Evolutionary conservation across 2,329 filamentous ascomycete species (phyloP).

Genomic region (Ophiostoma sp.): DNA sequence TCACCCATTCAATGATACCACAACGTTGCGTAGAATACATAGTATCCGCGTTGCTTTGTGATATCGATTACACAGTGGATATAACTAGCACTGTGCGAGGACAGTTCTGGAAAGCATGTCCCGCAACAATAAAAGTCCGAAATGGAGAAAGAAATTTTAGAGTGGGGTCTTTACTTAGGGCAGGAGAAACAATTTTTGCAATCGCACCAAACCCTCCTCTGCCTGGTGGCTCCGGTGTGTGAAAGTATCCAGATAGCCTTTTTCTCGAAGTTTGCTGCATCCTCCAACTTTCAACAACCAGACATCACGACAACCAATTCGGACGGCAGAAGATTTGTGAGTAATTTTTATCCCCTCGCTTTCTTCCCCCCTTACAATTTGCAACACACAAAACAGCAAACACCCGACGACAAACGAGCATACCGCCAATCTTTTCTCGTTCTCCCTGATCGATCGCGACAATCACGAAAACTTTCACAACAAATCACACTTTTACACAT

Average conservation of each 20-base stretch:
- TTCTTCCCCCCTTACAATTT: slow-evolving; percentile 11
- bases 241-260: slow-evolving; percentile 24
- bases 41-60: not conserved
- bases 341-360: slow-evolving; percentile 18
- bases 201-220: slow-evolving; percentile 27
- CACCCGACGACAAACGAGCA: not conserved
- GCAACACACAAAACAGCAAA: not conserved
- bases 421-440: slow-evolving; percentile 1
- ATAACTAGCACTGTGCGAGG: not conserved
- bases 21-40: not conserved
- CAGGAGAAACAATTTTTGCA: slow-evolving; percentile 28
- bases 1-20: not conserved
- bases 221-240: slow-evolving; percentile 15
- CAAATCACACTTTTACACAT: not conserved
- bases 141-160: slow-evolving; percentile 21
- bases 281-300: slow-evolving; percentile 25
- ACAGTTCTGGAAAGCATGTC: not conserved
- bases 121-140: slow-evolving; percentile 27
- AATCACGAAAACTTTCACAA: not conserved
- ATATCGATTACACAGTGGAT: not conserved
- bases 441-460: slow-evolving; percentile 11
- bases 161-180: slow-evolving; percentile 26
- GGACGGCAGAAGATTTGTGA: slow-evolving; percentile 26
- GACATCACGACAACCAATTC: slow-evolving; percentile 25
- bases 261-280: slow-evolving; percentile 23